Base-by-base conservation (phyloP, 441 rosid genomes). In the Bocquillonia castaneifolia region DNA sequence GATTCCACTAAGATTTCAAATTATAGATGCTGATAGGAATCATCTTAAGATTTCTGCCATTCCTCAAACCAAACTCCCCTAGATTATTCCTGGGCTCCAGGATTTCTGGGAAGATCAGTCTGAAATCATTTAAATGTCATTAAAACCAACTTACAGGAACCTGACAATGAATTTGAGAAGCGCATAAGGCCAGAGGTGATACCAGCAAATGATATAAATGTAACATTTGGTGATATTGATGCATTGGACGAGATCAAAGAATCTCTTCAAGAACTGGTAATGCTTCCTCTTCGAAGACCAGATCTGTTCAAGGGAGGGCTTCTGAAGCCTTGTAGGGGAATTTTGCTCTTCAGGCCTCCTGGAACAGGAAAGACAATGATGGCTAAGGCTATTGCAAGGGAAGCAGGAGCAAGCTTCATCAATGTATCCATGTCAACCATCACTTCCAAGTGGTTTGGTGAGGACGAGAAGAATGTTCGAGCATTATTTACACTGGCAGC, bases 391-490 rank as follows among this genome's bases (percentile, higher is more conserved):
- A 98, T 95, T 72, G 98, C 99, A 40, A 95, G 98, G 26, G 98
- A 95, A 69, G 97, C 97, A 71, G 99, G 98, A 22, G 99, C 99
- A 61, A 95, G 92, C 81, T 95, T 95, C 70, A 91, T 95, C 45
- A 95, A 95, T 74, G 92, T 95, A 77, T 95, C 99, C n/a, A 95
- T 95, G 99, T 95, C 99, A 26, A 95, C 98, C 84, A 92, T 92
- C 70, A 89, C 99, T 37, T 95, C 99, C 3, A 95, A 95, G 99
- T 95, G 98, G 99, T 95, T 95, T 84, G 99, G 99, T 75, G 98
- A 95, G 83, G 99, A 98, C 54, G 99, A 95, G 77, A 95, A 95
- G 82, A 92, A 91, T 70, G 98, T 95, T 20, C 92, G 91, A 78
- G 98, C 98, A 15, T 98, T 95, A 39, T 95, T 95, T 78, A 92